Evolutionary conservation across 768 basidiomycete species (phyloP).

Genomic region (Fomitopsis serialis): DNA sequence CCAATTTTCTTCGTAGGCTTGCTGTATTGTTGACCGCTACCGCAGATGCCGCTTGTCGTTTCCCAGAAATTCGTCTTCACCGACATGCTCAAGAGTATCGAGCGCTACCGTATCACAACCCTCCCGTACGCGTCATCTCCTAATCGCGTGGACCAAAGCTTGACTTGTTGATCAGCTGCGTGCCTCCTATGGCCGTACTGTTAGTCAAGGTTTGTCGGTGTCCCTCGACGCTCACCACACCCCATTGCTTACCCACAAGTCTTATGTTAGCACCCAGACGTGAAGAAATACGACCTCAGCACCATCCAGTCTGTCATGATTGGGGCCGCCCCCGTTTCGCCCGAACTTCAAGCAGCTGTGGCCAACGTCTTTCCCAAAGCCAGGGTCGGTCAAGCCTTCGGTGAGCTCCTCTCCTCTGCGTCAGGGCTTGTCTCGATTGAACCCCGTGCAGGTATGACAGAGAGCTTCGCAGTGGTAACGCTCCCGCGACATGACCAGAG

Average conservation of each 20-base stretch:
- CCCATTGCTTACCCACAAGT: neutral
- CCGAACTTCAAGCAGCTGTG: conserved; percentile 33
- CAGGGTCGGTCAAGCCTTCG: conserved; percentile 58
- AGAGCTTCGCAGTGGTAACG: too few relatives aligned
- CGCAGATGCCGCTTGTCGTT: conserved; percentile 23
- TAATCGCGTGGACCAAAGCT: too few relatives aligned
- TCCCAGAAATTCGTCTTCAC: conserved; percentile 25
- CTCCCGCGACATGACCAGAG: too few relatives aligned
- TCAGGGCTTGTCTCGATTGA: too few relatives aligned
- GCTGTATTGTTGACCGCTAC: too few relatives aligned
- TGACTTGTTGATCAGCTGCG: too few relatives aligned
- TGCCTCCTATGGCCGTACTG: conserved; percentile 27
- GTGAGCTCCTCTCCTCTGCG: too few relatives aligned
- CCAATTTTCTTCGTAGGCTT: neutral
- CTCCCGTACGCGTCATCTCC: too few relatives aligned
- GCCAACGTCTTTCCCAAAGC: conserved; percentile 46
- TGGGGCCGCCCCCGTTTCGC: conserved; percentile 32
- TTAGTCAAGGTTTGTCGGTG: conserved; percentile 27
- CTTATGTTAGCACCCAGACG: conserved; percentile 20
- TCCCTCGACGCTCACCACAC: too few relatives aligned
- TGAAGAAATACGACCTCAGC: conserved; percentile 25
- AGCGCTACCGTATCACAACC: conserved; percentile 25
- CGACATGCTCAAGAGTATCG: conserved; percentile 27
- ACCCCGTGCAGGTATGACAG: too few relatives aligned
- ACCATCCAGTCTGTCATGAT: conserved; percentile 21